Conservation (phyloP, 2,329 filamentous ascomycete genomes). For the Penicillium decumbens region DNA sequence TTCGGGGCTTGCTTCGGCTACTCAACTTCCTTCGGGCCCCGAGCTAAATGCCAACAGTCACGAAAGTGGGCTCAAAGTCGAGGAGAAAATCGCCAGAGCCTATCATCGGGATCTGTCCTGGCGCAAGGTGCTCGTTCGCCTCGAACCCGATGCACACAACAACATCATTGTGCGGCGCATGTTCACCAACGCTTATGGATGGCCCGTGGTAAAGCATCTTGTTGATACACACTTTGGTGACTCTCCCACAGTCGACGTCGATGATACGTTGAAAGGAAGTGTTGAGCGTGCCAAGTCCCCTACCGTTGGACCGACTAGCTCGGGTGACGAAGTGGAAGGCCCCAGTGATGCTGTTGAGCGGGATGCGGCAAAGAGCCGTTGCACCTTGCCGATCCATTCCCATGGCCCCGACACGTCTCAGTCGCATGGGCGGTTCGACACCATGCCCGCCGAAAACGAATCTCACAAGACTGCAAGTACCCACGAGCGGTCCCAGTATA, state of each 20-base stretch:
- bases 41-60: slow-evolving; percentile 13
- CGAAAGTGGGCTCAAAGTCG: slow-evolving; percentile 67
- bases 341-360: slow-evolving; percentile 16
- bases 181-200: slow-evolving; percentile 96
- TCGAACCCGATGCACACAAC: slow-evolving; percentile 97
- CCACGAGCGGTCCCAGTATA: slow-evolving; percentile 6
- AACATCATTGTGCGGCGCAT: slow-evolving; percentile 95
- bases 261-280: slow-evolving; percentile 63
- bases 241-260: slow-evolving; percentile 58
- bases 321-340: slow-evolving; percentile 62
- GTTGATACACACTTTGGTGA: slow-evolving; percentile 93
- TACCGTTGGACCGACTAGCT: slow-evolving; percentile 52
- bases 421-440: slow-evolving; percentile 1
- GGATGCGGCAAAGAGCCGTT: slow-evolving; percentile 28
- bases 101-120: slow-evolving; percentile 90
- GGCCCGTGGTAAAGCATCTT: slow-evolving; percentile 92
- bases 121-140: slow-evolving; percentile 92
- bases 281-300: slow-evolving; percentile 64
- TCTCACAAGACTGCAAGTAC: slow-evolving; percentile 10
- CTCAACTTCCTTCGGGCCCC: slow-evolving; percentile 11
- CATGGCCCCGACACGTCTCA: slow-evolving; percentile 1
- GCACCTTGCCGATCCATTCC: background rate
- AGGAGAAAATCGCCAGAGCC: slow-evolving; percentile 94
- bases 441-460: slow-evolving; percentile 7
- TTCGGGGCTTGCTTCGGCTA: slow-evolving; percentile 3